Evolutionary conservation across 306 rosid species (phyloP).

Genomic region (Boehmeria nivea): DNA sequence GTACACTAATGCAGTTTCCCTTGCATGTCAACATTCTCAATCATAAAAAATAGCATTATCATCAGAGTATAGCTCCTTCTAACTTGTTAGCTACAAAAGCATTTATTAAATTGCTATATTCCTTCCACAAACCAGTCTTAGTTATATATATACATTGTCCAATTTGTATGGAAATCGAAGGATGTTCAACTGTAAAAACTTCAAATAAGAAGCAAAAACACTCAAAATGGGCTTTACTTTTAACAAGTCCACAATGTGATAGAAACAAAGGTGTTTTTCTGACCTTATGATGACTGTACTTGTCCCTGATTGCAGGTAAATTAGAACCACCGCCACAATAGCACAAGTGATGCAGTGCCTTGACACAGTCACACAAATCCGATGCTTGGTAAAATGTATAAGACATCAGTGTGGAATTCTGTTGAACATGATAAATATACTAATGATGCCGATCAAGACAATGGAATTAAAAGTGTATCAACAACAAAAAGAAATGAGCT

Average conservation of each 20-base stretch:
- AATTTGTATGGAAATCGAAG: too few relatives aligned
- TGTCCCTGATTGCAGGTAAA: conserved; percentile 54
- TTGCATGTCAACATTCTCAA: too few relatives aligned
- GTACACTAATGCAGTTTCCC: too few relatives aligned
- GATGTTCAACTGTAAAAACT: not conserved
- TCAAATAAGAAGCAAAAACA: not conserved
- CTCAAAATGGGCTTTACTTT: not conserved
- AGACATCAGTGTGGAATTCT: conserved; percentile 61
- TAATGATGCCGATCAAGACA: conserved; percentile 4
- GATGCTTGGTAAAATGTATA: conserved; percentile 55
- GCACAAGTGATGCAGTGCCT: conserved; percentile 55
- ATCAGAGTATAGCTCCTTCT: too few relatives aligned
- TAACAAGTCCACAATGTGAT: not conserved
- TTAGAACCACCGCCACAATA: conserved; percentile 29
- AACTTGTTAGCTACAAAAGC: too few relatives aligned
- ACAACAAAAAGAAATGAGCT: conserved; percentile 12
- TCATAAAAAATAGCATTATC: too few relatives aligned
- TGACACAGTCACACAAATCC: conserved; percentile 68
- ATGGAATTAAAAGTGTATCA: not conserved
- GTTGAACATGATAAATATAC: conserved; percentile 19
- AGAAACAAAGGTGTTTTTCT: conserved; percentile 10
- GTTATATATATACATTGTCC: too few relatives aligned
- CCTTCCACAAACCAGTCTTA: too few relatives aligned
- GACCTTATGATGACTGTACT: conserved; percentile 72
- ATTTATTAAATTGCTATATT: too few relatives aligned